Conservation (phyloP, 352 stramenopile species). For the Saprolegnia diclina region DNA sequence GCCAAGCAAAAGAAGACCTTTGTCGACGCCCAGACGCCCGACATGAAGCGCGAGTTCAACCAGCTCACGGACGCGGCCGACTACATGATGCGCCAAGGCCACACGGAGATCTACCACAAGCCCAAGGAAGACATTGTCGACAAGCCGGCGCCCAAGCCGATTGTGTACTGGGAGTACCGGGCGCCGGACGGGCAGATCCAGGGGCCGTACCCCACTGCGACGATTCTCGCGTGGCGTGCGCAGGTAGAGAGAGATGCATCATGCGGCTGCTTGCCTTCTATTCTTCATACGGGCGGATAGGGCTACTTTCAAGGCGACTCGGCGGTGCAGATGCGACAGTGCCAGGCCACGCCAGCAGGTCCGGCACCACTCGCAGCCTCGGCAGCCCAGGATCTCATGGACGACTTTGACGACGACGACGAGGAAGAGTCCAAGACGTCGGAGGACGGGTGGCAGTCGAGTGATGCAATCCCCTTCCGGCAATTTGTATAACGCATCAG, state of each 20-base stretch:
- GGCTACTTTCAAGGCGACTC: conserved; percentile 73
- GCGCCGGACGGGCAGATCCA: conserved; percentile 62
- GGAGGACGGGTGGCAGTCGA: conserved; percentile 48
- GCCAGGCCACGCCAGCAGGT: conserved; percentile 12
- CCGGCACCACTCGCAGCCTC: conserved; percentile 40
- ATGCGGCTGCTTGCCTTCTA: background rate
- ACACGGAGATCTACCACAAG: conserved; percentile 75
- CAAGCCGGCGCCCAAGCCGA: conserved; percentile 30
- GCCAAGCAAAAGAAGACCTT: conserved; percentile 28
- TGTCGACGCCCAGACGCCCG: conserved; percentile 36
- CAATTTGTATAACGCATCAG: conserved; percentile 30
- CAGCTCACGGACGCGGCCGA: conserved; percentile 73
- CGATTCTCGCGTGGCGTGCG: conserved; percentile 66
- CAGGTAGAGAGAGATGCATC: conserved; percentile 36
- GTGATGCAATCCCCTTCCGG: conserved; percentile 68
- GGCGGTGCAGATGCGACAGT: conserved; percentile 62
- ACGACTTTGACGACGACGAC: conserved; percentile 81
- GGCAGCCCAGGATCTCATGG: conserved; percentile 69
- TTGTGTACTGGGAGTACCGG: conserved; percentile 74
- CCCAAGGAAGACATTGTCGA: conserved; percentile 76
- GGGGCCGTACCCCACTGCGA: conserved; percentile 65
- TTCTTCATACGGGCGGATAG: conserved; percentile 28
- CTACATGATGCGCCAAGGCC: conserved; percentile 65
- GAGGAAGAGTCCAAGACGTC: conserved; percentile 34
- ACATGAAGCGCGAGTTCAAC: conserved; percentile 77